A percentile compares a stretch with the other conserved stretches of the same genome.
These are phyloP conservation scores for Exophiala sp. DNA, from an alignment of 2,329 filamentous ascomycete species.

Conservation along the genomic window DNA sequence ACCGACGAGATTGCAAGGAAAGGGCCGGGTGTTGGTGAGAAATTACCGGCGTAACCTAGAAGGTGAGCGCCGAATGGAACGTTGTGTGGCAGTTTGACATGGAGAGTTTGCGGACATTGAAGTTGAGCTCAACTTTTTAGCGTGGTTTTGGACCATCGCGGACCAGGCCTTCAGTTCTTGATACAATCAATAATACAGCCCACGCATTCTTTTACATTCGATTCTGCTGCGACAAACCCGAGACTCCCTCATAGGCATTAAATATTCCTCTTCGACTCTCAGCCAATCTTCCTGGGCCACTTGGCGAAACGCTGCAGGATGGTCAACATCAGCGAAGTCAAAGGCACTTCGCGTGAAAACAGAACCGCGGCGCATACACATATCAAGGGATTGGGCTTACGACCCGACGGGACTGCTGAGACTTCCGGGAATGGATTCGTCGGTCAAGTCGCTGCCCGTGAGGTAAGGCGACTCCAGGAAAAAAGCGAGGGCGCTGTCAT, in stretches of 20 bases:
- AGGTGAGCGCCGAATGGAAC: not conserved
- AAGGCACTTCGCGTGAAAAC: slow-evolving; percentile 90
- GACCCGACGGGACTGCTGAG: slow-evolving; percentile 78
- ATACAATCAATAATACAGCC: not conserved
- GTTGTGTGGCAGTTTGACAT: not conserved
- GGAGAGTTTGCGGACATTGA: slow-evolving; percentile 2
- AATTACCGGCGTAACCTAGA: not conserved
- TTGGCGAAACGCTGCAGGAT: slow-evolving; percentile 42
- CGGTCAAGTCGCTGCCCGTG: slow-evolving; percentile 78
- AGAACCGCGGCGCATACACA: slow-evolving; percentile 95
- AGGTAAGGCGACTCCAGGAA: slow-evolving; percentile 52
- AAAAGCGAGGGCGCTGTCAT: not conserved
- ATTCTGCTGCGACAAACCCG: not conserved
- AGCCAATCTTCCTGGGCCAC: too few species aligned
- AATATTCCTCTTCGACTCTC: too few species aligned
- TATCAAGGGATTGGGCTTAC: slow-evolving; percentile 89
- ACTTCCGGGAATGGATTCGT: slow-evolving; percentile 76
- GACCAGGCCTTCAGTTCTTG: not conserved
- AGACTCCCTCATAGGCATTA: too few species aligned
- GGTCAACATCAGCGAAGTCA: slow-evolving; percentile 91
- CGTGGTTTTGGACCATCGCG: slow-evolving; percentile 2
- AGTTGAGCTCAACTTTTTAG: slow-evolving; percentile 10
- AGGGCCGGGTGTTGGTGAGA: not conserved
- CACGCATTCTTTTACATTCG: not conserved
- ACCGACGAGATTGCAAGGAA: not conserved